Evolutionary conservation across 768 basidiomycete species (phyloP).

Genomic region (Mycena rosella): DNA sequence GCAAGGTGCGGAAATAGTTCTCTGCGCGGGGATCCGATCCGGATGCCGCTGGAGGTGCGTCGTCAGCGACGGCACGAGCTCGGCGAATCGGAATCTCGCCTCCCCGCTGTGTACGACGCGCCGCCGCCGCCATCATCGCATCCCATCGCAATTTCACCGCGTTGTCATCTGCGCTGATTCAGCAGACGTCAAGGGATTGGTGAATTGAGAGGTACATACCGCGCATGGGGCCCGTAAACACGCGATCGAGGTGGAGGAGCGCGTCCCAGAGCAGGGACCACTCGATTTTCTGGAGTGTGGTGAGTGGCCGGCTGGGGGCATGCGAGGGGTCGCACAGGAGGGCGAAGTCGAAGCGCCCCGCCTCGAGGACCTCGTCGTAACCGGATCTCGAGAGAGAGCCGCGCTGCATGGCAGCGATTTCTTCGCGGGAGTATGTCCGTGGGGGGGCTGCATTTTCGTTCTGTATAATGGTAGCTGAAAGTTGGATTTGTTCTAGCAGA

Average conservation of each 20-base stretch:
- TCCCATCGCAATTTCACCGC: neutral
- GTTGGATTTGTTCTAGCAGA: too few species aligned
- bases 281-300: constrained; percentile 1
- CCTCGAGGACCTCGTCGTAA: neutral
- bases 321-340: neutral
- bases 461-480: too few species aligned
- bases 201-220: too few species aligned
- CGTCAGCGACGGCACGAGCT: too few species aligned
- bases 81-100: too few species aligned
- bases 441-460: too few species aligned
- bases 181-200: too few species aligned
- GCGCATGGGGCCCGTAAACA: constrained; percentile 21
- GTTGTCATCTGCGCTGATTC: neutral
- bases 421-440: constrained; percentile 6
- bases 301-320: neutral
- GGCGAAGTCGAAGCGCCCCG: constrained; percentile 4
- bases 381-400: neutral
- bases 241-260: constrained; percentile 18
- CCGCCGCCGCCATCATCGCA: neutral
- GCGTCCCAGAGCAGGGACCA: constrained; percentile 17
- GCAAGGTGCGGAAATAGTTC: neutral
- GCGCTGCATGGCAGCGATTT: neutral
- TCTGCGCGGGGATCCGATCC: too few species aligned
- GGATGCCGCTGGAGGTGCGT: too few species aligned
- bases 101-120: too few species aligned